These are phyloP conservation scores for Spizellomyces punctatus DNA, from an alignment of 192 early-diverging fungal species.

Conservation along the genomic window DNA sequence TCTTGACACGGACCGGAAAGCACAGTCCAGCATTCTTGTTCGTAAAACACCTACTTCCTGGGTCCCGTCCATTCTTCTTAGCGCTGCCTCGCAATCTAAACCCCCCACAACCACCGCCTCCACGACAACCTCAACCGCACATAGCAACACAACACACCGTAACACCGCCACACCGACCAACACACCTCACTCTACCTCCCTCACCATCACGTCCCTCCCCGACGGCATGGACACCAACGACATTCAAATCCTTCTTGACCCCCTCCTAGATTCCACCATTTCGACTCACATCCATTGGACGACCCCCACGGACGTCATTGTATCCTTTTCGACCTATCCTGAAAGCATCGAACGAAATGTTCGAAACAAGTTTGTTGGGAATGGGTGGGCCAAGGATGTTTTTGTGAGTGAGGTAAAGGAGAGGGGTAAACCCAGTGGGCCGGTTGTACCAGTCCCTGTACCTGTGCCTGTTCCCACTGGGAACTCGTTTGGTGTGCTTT, in stretches of 20 bases:
- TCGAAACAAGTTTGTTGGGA: constrained; percentile 25
- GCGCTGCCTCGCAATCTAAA: neutral
- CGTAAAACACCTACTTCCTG: constrained; percentile 45
- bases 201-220: constrained; percentile 5
- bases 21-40: constrained; percentile 63
- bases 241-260: constrained; percentile 34
- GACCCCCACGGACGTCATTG: constrained; percentile 20
- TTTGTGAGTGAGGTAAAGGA: neutral
- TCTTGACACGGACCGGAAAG: constrained; percentile 72
- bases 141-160: too few species aligned
- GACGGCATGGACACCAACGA: constrained; percentile 36
- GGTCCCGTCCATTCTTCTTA: constrained; percentile 32
- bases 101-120: too few species aligned
- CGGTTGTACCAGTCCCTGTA: too few species aligned
- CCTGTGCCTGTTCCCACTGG: too few species aligned
- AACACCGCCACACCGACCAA: too few species aligned
- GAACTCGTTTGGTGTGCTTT: too few species aligned
- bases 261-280: constrained; percentile 19
- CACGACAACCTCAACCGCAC: too few species aligned
- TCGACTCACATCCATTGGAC: constrained; percentile 7
- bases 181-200: too few species aligned
- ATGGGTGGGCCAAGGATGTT: constrained; percentile 33
- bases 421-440: too few species aligned
- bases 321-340: constrained; percentile 13
- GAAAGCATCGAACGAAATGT: constrained; percentile 13